Evolutionary conservation across 306 rosid genomes (phyloP).

Genomic region (Gleditsia sinensis): DNA sequence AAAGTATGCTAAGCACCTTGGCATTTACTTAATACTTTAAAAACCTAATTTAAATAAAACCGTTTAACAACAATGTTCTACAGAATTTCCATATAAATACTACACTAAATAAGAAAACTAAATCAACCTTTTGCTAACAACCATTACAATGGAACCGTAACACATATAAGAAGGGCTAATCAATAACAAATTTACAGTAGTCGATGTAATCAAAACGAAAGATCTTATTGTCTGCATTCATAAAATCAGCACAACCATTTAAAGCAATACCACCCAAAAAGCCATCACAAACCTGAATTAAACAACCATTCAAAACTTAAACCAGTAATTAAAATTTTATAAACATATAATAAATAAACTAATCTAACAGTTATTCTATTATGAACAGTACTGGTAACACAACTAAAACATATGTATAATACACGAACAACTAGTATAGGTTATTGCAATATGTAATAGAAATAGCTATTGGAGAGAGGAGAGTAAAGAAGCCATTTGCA

Average conservation of each 20-base stretch:
- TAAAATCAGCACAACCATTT: conserved; percentile 83
- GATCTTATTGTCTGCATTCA: conserved; percentile 80
- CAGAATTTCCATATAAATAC: conserved; percentile 45
- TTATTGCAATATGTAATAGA: too few species aligned
- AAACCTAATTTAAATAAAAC: conserved; percentile 25
- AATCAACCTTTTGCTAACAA: conserved; percentile 46
- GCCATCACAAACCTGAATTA: conserved; percentile 85
- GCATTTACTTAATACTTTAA: conserved; percentile 29
- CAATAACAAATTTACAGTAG: conserved; percentile 79
- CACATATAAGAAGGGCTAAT: conserved; percentile 66
- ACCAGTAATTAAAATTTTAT: conserved; percentile 48
- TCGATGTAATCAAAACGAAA: conserved; percentile 77
- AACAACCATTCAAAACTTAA: conserved; percentile 65
- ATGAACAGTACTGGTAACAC: too few species aligned
- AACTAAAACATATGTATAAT: too few species aligned
- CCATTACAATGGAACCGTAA: conserved; percentile 49
- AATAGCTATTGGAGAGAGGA: too few species aligned
- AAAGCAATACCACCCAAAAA: conserved; percentile 80
- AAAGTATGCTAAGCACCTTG: conserved; percentile 38
- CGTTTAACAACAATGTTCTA: conserved; percentile 30
- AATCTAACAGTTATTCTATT: too few species aligned
- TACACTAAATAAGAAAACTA: conserved; percentile 47
- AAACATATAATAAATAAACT: too few species aligned
- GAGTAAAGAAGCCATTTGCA: too few species aligned
- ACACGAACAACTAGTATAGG: too few species aligned